A percentile compares a stretch with the other conserved stretches of the same genome.
Evolutionary conservation across 2,329 filamentous ascomycete species (phyloP).

Genomic region (Arachnomyces sp.): DNA sequence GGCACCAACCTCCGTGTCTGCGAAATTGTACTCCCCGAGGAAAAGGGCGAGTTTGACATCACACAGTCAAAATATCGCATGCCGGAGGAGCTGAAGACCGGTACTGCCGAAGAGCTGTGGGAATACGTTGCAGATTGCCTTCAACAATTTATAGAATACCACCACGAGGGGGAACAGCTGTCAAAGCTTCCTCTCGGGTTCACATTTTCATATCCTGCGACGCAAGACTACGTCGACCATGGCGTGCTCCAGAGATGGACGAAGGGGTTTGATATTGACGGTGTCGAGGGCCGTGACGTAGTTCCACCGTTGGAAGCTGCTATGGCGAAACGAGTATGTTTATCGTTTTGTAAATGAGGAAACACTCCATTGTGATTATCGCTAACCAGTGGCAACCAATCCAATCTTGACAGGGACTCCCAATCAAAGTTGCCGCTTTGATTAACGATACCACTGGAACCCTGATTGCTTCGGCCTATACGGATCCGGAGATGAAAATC

Average conservation of each 20-base stretch:
- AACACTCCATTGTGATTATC: background rate
- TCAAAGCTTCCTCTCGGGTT: slow-evolving; percentile 71
- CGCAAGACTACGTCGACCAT: slow-evolving; percentile 87
- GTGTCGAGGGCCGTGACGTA: slow-evolving; percentile 84
- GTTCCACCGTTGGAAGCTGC: slow-evolving; percentile 81
- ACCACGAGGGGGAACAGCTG: slow-evolving; percentile 61
- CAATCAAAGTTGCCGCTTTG: slow-evolving; percentile 84
- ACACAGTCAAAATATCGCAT: slow-evolving; percentile 95
- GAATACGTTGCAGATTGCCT: slow-evolving; percentile 91
- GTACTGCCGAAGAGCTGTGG: slow-evolving; percentile 78
- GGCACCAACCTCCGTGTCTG: slow-evolving; percentile 94
- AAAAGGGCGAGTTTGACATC: slow-evolving; percentile 86
- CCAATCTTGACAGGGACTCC: slow-evolving; percentile 57
- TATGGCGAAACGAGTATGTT: slow-evolving; percentile 56
- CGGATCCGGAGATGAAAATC: slow-evolving; percentile 85
- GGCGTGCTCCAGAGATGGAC: slow-evolving; percentile 92
- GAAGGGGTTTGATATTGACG: slow-evolving; percentile 91
- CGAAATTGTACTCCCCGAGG: slow-evolving; percentile 70
- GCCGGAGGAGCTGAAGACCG: slow-evolving; percentile 85
- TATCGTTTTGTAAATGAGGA: slow-evolving; percentile 2
- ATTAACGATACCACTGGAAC: slow-evolving; percentile 99
- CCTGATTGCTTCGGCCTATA: slow-evolving; percentile 92
- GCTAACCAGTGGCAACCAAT: slow-evolving; percentile 10
- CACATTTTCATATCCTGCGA: slow-evolving; percentile 93
- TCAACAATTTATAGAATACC: slow-evolving; percentile 79